phyloP scores from a whole-genome alignment of 805 yeast species.

The Saitoella complicata region DNA sequence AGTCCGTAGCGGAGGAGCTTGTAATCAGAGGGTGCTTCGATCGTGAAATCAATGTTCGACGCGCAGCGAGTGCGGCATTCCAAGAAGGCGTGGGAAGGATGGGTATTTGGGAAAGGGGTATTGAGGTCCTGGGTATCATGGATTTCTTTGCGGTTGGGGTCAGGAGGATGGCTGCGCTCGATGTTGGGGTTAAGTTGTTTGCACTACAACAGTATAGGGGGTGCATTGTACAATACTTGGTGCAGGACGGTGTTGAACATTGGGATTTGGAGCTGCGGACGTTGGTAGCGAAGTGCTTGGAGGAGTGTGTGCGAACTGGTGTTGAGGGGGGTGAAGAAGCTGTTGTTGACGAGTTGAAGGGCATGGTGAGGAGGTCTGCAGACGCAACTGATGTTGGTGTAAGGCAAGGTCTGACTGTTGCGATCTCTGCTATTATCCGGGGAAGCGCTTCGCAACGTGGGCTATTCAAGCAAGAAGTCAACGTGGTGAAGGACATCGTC shows the following conservation, averaged over 20 bases:
- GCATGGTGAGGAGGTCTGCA: slow-evolving; percentile 3
- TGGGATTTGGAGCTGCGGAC: slow-evolving; percentile 29
- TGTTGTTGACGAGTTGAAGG: slow-evolving; percentile 5
- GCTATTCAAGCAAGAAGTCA: too few species aligned
- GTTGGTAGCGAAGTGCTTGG: slow-evolving; percentile 27
- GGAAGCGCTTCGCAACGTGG: too few species aligned
- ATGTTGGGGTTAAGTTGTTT: slow-evolving; percentile 20
- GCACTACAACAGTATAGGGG: slow-evolving; percentile 5
- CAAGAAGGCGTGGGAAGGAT: slow-evolving; percentile 77
- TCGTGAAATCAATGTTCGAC: slow-evolving; percentile 51
- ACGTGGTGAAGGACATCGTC: too few species aligned
- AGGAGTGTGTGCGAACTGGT: background rate
- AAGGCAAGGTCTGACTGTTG: too few species aligned
- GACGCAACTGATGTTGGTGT: too few species aligned
- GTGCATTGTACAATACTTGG: slow-evolving; percentile 19
- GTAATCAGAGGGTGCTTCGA: slow-evolving; percentile 49
- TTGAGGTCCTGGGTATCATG: slow-evolving; percentile 39
- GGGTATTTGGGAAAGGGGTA: slow-evolving; percentile 18
- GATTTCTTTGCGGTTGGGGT: slow-evolving; percentile 35
- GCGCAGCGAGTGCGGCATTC: slow-evolving; percentile 73
- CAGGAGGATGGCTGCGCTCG: slow-evolving; percentile 25
- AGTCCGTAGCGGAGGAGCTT: slow-evolving; percentile 23
- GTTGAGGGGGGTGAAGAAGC: background rate
- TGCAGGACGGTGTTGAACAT: slow-evolving; percentile 20
- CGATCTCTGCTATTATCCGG: too few species aligned